A percentile compares a stretch with the other conserved stretches of the same genome.
These are phyloP conservation scores for Beauveria sp. DNA, from an alignment of 2,329 filamentous ascomycete genomes.

Conservation along the genomic window DNA sequence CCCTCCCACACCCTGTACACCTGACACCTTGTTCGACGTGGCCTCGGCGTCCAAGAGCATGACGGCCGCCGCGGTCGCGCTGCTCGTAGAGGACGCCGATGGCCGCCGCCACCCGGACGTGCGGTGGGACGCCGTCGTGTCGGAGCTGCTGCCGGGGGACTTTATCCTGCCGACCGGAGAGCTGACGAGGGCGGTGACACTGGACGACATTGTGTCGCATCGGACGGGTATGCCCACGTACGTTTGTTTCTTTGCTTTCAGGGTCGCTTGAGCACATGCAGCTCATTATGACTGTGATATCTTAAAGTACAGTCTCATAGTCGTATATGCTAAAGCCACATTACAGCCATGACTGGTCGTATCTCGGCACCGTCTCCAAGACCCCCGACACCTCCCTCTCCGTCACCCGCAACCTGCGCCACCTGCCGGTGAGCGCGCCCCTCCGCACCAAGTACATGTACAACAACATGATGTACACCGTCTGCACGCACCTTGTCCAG, in stretches of 20 bases:
- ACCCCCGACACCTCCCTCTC: constrained; percentile 18
- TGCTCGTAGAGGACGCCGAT: constrained; percentile 18
- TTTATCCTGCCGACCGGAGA: constrained; percentile 19
- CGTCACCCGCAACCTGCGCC: constrained; percentile 21
- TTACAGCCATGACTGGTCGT: constrained; percentile 19
- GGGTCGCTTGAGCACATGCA: too few relatives aligned
- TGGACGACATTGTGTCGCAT: constrained; percentile 20
- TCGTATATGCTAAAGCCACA: background rate
- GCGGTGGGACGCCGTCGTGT: constrained; percentile 18
- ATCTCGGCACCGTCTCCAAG: constrained; percentile 14
- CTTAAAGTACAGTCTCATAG: too few relatives aligned
- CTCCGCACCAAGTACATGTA: constrained; percentile 19
- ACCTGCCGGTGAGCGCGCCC: constrained; percentile 18
- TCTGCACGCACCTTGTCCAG: constrained; percentile 19
- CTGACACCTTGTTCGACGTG: constrained; percentile 22
- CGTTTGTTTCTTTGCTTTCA: background rate
- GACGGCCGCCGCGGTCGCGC: constrained; percentile 19
- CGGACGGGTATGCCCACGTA: constrained; percentile 20
- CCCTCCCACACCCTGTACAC: constrained; percentile 14
- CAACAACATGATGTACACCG: constrained; percentile 24
- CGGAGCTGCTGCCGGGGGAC: constrained; percentile 19
- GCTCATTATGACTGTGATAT: too few relatives aligned
- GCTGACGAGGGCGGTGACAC: constrained; percentile 16
- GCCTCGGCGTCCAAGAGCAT: constrained; percentile 21
- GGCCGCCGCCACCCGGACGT: constrained; percentile 15